These are phyloP conservation scores for Penicillium paxilli DNA, from an alignment of 495 filamentous ascomycete species.

Conservation along the genomic window DNA sequence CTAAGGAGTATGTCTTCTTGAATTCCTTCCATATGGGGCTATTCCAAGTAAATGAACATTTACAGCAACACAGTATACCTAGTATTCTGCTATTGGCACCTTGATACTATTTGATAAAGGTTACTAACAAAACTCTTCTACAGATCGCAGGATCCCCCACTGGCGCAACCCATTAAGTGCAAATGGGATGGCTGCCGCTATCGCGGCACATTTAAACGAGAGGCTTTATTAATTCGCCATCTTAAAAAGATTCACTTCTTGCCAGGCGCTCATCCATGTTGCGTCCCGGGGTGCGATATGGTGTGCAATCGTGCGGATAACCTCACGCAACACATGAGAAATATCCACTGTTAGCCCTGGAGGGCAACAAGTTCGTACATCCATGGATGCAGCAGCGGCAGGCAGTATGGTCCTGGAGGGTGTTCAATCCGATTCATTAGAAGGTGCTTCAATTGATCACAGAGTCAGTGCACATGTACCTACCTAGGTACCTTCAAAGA, in stretches of 20 bases:
- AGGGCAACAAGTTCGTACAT: no score
- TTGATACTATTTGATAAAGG: neutral
- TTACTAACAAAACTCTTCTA: neutral
- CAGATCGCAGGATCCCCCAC: neutral
- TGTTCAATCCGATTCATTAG: no score
- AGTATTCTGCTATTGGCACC: no score
- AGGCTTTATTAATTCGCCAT: constrained; percentile 3
- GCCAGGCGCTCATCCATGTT: neutral
- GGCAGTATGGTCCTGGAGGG: no score
- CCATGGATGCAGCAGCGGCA: no score
- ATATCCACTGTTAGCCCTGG: no score
- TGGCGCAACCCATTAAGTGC: neutral
- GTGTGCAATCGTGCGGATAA: constrained; percentile 5
- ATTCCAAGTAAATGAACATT: no score
- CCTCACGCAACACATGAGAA: constrained; percentile 1
- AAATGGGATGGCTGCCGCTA: constrained; percentile 2
- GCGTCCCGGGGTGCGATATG: neutral
- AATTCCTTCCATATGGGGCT: no score
- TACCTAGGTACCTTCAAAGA: no score
- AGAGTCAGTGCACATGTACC: no score
- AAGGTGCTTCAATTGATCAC: no score
- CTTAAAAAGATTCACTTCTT: neutral
- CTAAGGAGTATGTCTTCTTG: neutral
- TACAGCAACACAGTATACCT: no score
- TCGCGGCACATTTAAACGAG: neutral